These are phyloP conservation scores for Phaffomyces opuntiae DNA, from an alignment of 805 yeast genomes.

Conservation along the genomic window DNA sequence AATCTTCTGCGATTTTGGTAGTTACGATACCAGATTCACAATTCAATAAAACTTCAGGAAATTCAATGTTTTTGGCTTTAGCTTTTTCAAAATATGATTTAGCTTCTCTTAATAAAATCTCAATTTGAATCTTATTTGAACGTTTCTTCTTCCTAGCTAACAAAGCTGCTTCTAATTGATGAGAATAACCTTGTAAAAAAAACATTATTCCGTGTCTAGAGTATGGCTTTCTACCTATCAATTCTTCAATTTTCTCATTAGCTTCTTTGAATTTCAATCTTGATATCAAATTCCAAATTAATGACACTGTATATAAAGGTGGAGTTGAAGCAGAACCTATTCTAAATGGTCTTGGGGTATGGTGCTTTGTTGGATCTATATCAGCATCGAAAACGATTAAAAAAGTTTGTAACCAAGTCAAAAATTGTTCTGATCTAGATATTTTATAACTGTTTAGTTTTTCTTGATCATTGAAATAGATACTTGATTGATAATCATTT, in stretches of 20 bases:
- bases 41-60: constrained; percentile 15
- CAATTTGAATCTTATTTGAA: constrained; percentile 7
- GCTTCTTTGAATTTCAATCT: constrained; percentile 13
- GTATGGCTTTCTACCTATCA: constrained; percentile 14
- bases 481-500: constrained; percentile 9
- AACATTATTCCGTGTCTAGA: constrained; percentile 18
- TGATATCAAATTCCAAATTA: constrained; percentile 18
- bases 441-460: background rate
- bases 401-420: constrained; percentile 16
- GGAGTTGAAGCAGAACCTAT: constrained; percentile 9
- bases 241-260: constrained; percentile 15
- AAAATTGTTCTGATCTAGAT: constrained; percentile 11
- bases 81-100: constrained; percentile 12
- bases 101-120: constrained; percentile 10
- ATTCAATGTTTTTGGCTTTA: constrained; percentile 4
- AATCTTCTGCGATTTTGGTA: constrained; percentile 5
- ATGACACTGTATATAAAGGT: constrained; percentile 9
- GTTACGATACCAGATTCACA: constrained; percentile 12
- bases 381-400: background rate
- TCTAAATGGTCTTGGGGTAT: constrained; percentile 10
- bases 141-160: constrained; percentile 1
- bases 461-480: constrained; percentile 1
- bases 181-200: constrained; percentile 20
- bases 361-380: background rate
- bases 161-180: constrained; percentile 14